Evolutionary conservation across 495 filamentous ascomycete species (phyloP).

Genomic region (Aspergillus bridgeri): DNA sequence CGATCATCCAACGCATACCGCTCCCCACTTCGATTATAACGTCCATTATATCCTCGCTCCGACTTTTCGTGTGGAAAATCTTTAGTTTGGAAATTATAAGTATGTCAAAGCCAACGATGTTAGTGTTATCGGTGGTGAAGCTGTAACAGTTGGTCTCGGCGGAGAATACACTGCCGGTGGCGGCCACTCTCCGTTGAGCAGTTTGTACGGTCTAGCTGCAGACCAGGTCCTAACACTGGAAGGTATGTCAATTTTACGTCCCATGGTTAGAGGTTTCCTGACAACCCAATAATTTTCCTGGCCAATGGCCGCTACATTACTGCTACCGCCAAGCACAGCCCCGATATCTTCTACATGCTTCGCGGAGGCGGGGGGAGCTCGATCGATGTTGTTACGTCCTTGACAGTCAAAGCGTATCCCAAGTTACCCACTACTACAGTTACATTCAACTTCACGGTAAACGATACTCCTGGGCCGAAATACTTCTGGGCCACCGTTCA

Average conservation of each 20-base stretch:
- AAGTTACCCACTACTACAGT: slow-evolving; percentile 40
- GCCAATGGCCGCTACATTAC: slow-evolving; percentile 52
- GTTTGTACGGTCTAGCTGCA: slow-evolving; percentile 28
- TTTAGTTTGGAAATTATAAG: slow-evolving; percentile 26
- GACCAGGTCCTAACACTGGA: slow-evolving; percentile 44
- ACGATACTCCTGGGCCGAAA: slow-evolving; percentile 29
- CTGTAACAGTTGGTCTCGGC: slow-evolving; percentile 29
- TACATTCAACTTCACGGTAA: slow-evolving; percentile 40
- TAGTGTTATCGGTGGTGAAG: slow-evolving; percentile 54
- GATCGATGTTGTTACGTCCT: slow-evolving; percentile 51
- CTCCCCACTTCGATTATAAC: not conserved
- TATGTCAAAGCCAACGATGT: slow-evolving; percentile 43
- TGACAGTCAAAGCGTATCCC: slow-evolving; percentile 45
- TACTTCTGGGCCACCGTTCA: slow-evolving; percentile 49
- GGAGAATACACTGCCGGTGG: slow-evolving; percentile 44
- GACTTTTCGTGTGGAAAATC: not conserved
- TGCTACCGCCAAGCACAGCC: slow-evolving; percentile 46
- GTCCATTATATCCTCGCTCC: not conserved
- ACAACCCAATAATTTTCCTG: slow-evolving; percentile 39
- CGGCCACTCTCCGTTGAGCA: slow-evolving; percentile 31
- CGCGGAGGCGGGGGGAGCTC: slow-evolving; percentile 37
- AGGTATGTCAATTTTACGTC: slow-evolving; percentile 12
- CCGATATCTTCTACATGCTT: slow-evolving; percentile 61
- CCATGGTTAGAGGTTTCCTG: not conserved
- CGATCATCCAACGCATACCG: not conserved